phyloP scores from a whole-genome alignment of 176 grass and related monocot genomes.

The Rhynchospora breviuscula region DNA sequence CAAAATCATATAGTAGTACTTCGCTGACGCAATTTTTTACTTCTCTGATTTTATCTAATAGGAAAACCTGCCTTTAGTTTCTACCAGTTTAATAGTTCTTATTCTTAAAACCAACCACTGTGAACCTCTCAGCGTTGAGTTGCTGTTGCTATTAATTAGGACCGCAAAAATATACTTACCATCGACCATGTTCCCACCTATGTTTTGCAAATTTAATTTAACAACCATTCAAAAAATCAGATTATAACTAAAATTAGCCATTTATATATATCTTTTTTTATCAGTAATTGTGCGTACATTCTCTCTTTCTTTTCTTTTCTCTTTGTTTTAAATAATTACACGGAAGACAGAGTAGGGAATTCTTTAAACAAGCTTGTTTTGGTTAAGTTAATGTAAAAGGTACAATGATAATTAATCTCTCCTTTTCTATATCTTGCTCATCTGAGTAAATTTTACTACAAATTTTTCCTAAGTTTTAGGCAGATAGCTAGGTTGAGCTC shows the following conservation, averaged over 20 bases:
- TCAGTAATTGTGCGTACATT: not conserved
- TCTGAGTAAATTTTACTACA: not conserved
- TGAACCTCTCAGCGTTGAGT: not conserved
- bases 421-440: not conserved
- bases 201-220: slow-evolving; percentile 20
- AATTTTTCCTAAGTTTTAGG: not conserved
- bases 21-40: not conserved
- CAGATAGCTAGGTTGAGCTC: not conserved
- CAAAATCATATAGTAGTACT: too few relatives aligned
- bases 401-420: not conserved
- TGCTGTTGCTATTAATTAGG: not conserved
- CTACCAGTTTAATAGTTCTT: too few relatives aligned
- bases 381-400: not conserved
- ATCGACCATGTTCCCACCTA: not conserved
- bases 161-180: not conserved
- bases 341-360: not conserved
- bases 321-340: not conserved
- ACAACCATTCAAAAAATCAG: not conserved
- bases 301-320: not conserved
- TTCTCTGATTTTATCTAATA: not conserved
- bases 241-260: slow-evolving; percentile 1
- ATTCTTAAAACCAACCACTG: not conserved
- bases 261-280: slow-evolving; percentile 20
- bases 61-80: not conserved
- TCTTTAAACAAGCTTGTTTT: not conserved